Percentiles rank a stretch among this genome's conserved stretches.
These are phyloP conservation scores for Plicaturopsis crispa DNA, from an alignment of 768 basidiomycete species.

Conservation along the genomic window DNA sequence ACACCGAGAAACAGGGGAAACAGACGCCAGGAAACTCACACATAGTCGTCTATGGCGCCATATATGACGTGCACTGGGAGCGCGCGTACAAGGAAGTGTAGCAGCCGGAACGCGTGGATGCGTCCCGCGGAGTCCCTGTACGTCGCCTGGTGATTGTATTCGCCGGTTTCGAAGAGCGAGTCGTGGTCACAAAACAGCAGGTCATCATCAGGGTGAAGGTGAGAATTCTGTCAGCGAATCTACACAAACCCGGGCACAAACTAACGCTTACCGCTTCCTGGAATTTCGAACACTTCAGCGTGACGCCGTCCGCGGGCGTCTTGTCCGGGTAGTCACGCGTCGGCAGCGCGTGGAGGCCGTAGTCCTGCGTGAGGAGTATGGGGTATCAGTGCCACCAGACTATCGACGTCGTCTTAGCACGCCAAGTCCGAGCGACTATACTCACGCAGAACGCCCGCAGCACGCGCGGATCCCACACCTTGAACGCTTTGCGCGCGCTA, in stretches of 20 bases:
- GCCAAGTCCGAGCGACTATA: conserved; percentile 5
- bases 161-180: no score
- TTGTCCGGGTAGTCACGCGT: conserved; percentile 34
- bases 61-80: conserved; percentile 39
- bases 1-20: neutral
- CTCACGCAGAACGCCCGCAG: conserved; percentile 35
- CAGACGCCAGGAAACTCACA: conserved; percentile 19
- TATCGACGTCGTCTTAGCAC: no score
- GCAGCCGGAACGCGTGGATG: conserved; percentile 24
- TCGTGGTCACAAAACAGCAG: no score
- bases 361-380: conserved; percentile 23
- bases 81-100: conserved; percentile 22
- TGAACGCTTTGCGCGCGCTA: conserved; percentile 30
- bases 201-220: no score
- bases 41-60: conserved; percentile 35
- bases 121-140: conserved; percentile 31
- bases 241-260: no score
- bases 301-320: conserved; percentile 39
- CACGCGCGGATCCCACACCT: conserved; percentile 43
- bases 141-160: conserved; percentile 28
- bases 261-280: conserved; percentile 37
- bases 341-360: conserved; percentile 33
- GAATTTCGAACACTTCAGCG: conserved; percentile 35
- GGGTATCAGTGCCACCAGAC: neutral
- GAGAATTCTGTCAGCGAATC: neutral